A percentile compares a stretch with the other conserved stretches of the same genome.
Evolutionary conservation across 306 rosid species (phyloP).

Genomic region (Casuarina equisetifolia): DNA sequence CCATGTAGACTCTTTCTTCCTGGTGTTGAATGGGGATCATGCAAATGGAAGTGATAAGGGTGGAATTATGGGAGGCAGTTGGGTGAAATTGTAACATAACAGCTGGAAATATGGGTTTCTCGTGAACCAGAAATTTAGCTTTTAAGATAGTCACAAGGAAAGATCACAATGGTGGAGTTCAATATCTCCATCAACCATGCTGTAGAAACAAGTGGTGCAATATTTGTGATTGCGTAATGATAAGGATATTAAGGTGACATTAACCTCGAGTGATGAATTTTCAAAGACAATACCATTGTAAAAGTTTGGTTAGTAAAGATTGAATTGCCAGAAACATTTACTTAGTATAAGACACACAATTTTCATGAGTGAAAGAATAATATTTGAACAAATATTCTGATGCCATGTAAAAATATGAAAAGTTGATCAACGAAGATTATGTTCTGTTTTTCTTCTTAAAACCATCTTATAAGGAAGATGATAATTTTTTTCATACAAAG

Average conservation of each 20-base stretch:
- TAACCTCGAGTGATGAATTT: not conserved
- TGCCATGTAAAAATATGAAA: too few relatives aligned
- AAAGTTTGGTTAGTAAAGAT: not conserved
- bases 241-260: not conserved
- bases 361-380: too few relatives aligned
- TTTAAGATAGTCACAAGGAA: conserved; percentile 42
- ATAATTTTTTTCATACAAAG: too few relatives aligned
- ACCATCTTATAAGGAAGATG: too few relatives aligned
- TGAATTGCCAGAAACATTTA: too few relatives aligned
- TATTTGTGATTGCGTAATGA: not conserved
- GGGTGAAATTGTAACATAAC: conserved; percentile 39
- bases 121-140: conserved; percentile 48
- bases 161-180: not conserved
- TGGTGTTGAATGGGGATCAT: not conserved
- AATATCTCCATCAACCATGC: not conserved
- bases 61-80: conserved; percentile 29
- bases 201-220: conserved; percentile 1
- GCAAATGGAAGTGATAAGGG: conserved; percentile 18
- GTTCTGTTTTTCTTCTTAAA: too few relatives aligned
- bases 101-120: conserved; percentile 54
- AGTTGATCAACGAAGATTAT: too few relatives aligned
- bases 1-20: conserved; percentile 9
- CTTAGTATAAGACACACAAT: too few relatives aligned
- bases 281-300: not conserved
- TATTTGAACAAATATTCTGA: too few relatives aligned